Percentiles rank a stretch among this genome's conserved stretches.
phyloP scores from a whole-genome alignment of 2,329 filamentous ascomycete genomes.

The Chrysoporthe austroafricana region DNA sequence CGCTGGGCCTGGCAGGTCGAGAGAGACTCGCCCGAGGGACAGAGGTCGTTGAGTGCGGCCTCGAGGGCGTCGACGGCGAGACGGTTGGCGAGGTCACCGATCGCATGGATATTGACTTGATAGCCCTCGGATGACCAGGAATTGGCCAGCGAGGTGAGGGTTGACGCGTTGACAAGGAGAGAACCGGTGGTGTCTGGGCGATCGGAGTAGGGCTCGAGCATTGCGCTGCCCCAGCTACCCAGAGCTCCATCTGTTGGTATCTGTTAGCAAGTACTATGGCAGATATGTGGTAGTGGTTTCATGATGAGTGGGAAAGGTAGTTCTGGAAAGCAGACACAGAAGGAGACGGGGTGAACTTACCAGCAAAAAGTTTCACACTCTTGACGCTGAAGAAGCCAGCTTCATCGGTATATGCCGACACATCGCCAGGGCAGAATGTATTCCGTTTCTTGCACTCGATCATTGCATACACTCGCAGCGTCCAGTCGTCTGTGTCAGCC shows the following conservation, averaged over 20 bases:
- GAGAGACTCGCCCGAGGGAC: constrained; percentile 45
- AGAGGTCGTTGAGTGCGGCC: constrained; percentile 57
- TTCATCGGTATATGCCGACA: constrained; percentile 46
- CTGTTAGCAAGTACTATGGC: constrained; percentile 24
- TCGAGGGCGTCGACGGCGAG: constrained; percentile 66
- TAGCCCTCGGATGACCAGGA: constrained; percentile 65
- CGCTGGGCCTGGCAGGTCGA: constrained; percentile 55
- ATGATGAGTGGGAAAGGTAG: background rate
- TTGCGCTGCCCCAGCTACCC: constrained; percentile 72
- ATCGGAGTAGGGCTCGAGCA: constrained; percentile 72
- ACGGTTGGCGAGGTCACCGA: constrained; percentile 71
- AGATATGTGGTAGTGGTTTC: background rate
- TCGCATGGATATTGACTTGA: constrained; percentile 75
- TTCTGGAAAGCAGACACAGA: background rate
- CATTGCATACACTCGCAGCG: constrained; percentile 70
- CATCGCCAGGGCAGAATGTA: constrained; percentile 61
- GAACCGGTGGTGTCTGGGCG: constrained; percentile 64
- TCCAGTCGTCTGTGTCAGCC: constrained; percentile 51
- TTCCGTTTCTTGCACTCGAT: constrained; percentile 67
- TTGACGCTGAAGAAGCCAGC: constrained; percentile 59
- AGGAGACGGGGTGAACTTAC: constrained; percentile 42
- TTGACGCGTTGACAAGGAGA: constrained; percentile 67
- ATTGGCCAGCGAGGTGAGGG: constrained; percentile 55
- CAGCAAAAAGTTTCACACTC: constrained; percentile 72
- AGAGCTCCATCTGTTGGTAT: constrained; percentile 64